Evolutionary conservation across 352 stramenopile genomes (phyloP).

Genomic region (Globisporangium apiculatum): DNA sequence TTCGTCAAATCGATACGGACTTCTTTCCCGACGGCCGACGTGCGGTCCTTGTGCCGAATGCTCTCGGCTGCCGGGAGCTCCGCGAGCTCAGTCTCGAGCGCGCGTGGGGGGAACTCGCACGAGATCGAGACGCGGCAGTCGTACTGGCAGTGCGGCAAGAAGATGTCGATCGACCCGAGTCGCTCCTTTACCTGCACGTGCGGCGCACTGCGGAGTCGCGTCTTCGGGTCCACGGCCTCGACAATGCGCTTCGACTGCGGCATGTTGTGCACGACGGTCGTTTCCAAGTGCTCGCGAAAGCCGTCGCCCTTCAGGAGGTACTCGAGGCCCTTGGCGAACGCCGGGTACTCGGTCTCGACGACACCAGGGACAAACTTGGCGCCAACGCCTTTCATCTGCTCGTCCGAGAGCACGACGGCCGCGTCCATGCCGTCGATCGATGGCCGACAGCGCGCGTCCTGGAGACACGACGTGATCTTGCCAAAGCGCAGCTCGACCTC

Average conservation of each 20-base stretch:
- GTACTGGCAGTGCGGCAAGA: conserved; percentile 80
- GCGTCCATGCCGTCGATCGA: conserved; percentile 68
- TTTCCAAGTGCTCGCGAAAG: conserved; percentile 71
- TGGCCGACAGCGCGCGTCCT: conserved; percentile 64
- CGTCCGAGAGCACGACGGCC: conserved; percentile 59
- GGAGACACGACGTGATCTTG: conserved; percentile 69
- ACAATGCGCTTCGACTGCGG: conserved; percentile 69
- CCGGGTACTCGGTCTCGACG: conserved; percentile 55
- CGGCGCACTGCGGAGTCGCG: conserved; percentile 29
- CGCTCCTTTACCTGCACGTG: conserved; percentile 78
- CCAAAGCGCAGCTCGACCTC: conserved; percentile 83
- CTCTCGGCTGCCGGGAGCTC: conserved; percentile 64
- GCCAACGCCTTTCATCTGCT: conserved; percentile 69
- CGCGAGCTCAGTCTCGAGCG: conserved; percentile 48
- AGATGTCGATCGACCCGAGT: conserved; percentile 79
- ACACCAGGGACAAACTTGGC: conserved; percentile 81
- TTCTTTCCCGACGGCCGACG: conserved; percentile 68
- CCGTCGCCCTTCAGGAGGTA: conserved; percentile 62
- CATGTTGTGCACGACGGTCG: conserved; percentile 76
- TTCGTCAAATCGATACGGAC: conserved; percentile 80
- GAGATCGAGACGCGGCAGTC: conserved; percentile 82
- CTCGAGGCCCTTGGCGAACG: conserved; percentile 58
- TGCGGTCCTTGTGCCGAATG: conserved; percentile 70
- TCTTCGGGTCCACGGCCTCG: conserved; percentile 62
- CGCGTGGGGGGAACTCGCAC: conserved; percentile 62